These are phyloP conservation scores for Gautieria morchelliformis DNA, from an alignment of 768 basidiomycete genomes.

Conservation along the genomic window DNA sequence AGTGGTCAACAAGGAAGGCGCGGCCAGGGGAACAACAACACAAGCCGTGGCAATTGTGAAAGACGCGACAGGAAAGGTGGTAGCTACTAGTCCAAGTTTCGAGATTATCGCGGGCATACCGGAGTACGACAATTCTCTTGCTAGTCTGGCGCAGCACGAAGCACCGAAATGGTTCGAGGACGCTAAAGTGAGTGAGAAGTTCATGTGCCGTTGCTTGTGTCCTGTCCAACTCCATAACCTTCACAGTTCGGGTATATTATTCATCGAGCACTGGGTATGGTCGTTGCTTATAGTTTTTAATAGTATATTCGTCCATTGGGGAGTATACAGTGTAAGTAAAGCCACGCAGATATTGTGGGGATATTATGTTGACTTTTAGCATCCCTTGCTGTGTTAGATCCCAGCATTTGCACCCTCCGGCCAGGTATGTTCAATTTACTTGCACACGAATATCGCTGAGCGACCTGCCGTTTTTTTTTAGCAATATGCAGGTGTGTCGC, in stretches of 20 bases:
- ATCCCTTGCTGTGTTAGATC: constrained; percentile 3
- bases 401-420: constrained; percentile 15
- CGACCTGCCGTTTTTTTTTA: constrained; percentile 36
- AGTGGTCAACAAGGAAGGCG: constrained; percentile 22
- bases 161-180: constrained; percentile 33
- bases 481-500: not conserved
- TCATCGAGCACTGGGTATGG: constrained; percentile 44
- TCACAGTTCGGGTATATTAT: constrained; percentile 17
- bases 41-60: constrained; percentile 22
- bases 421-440: not conserved
- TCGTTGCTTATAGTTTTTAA: constrained; percentile 34
- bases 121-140: constrained; percentile 30
- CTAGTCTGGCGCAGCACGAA: constrained; percentile 35
- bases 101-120: constrained; percentile 27
- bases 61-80: constrained; percentile 23
- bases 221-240: not conserved
- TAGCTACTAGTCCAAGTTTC: constrained; percentile 31
- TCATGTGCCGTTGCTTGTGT: not conserved
- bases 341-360: constrained; percentile 24
- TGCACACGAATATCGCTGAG: constrained; percentile 10
- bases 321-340: not conserved
- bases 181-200: constrained; percentile 24
- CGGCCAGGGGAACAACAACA: constrained; percentile 15
- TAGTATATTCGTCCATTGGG: constrained; percentile 6
- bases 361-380: no score